Percentiles rank a stretch among this genome's conserved stretches.
phyloP scores from a whole-genome alignment of 2,329 filamentous ascomycete genomes.

The Grosmannia serpens region DNA sequence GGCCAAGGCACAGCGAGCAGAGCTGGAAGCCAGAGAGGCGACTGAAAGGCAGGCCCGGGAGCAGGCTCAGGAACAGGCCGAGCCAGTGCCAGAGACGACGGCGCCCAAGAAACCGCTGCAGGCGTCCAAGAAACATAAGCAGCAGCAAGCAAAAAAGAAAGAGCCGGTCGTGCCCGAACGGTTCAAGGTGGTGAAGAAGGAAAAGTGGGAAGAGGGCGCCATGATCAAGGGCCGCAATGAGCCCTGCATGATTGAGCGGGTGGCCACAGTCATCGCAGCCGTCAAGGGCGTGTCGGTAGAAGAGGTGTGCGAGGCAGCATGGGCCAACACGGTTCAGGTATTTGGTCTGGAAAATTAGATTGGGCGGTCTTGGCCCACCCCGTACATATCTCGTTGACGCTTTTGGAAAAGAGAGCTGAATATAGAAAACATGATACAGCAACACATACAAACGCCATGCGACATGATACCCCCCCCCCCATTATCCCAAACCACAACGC shows the following conservation, averaged over 20 bases:
- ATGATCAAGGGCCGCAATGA: conserved; percentile 97
- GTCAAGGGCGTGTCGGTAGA: conserved; percentile 73
- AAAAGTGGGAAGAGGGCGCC: conserved; percentile 76
- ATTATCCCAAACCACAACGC: neutral
- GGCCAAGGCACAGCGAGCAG: conserved; percentile 1
- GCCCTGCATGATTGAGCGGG: conserved; percentile 72
- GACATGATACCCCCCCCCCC: neutral
- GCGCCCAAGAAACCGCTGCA: conserved; percentile 25
- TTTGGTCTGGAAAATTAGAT: conserved; percentile 55
- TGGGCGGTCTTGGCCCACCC: no score
- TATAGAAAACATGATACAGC: neutral
- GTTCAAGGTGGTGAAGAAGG: conserved; percentile 85
- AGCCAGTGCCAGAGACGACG: conserved; percentile 10
- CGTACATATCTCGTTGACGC: no score
- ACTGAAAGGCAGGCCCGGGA: neutral
- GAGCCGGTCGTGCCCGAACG: conserved; percentile 57
- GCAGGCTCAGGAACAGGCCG: conserved; percentile 3
- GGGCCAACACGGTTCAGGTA: conserved; percentile 69
- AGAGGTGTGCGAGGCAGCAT: conserved; percentile 76
- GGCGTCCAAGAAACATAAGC: neutral
- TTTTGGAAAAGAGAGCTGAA: neutral
- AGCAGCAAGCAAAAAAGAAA: neutral
- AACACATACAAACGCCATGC: neutral
- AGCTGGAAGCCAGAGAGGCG: neutral
- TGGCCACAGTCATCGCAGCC: conserved; percentile 78